Evolutionary conservation across 1,284 basidiomycete species (phyloP), one percentile per base, ranked within the genome.

Genomic region (Cutaneotrichosporon arboriforme): DNA sequence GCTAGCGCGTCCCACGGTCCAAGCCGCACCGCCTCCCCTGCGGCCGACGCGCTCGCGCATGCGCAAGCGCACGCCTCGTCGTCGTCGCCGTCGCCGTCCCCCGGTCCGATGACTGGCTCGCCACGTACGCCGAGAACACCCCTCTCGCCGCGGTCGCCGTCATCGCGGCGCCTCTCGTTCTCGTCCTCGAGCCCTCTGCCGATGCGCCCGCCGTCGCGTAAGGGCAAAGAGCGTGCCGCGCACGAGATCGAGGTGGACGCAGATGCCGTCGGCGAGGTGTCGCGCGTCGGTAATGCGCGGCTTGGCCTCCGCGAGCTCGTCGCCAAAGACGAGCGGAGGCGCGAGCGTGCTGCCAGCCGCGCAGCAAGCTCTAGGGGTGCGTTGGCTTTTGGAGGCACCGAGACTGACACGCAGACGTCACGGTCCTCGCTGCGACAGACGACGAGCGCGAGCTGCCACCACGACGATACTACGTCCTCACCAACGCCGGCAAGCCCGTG

Each of bases 401-500:
- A 15, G 15, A 36, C 22, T 46, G 15, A 42, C 34, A 15, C 13
- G 8, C 42, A 52, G 50, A 49, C 23, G 38, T 46, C 22, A 34
- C 34, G 2, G 31, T 22, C 5, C 21, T 51, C 10, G 15, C 31
- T 1, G 31, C 22, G n/a, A 8, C 26, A 13, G 39, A 38, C 8
- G 51, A 47, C n/a, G 14, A 33, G 14, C 7, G 15, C 18, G 12
- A 36, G 13, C 42, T 33, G 51, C 49, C 53, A 3, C 63, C 67
- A 3, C 79, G 90, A 49, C 82, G 88, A 65, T 97, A 94, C 72
- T 94, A 88, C 66, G 83, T 96, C 10, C 79, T 96, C n/a, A 96
- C 90, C 0, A 84, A 92, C 61, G 91, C 93, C 20, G 92, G 92
- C 33, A 97, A 97, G 72, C 91, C 91, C 13, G 90, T 96, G 14